phyloP scores from a whole-genome alignment of 2,329 filamentous ascomycete species.

The Didymella glomerata region DNA sequence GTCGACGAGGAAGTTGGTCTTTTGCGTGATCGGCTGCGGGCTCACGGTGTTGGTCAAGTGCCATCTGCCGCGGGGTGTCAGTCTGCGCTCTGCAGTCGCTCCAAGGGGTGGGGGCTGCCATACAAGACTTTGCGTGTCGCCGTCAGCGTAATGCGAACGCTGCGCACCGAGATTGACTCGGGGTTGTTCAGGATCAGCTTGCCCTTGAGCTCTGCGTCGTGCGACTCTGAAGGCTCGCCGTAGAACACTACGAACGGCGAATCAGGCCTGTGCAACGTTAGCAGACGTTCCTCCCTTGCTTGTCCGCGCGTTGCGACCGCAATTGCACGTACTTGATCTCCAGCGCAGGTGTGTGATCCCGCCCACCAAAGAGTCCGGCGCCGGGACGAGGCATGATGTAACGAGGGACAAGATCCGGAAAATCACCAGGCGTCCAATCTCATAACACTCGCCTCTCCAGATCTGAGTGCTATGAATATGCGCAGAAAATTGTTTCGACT shows the following conservation, averaged over 20 bases:
- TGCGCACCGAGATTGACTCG: conserved; percentile 58
- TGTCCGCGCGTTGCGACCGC: conserved; percentile 7
- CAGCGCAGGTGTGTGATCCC: conserved; percentile 43
- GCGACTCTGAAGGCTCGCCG: conserved; percentile 57
- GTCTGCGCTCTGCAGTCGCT: conserved; percentile 11
- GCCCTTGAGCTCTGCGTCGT: conserved; percentile 56
- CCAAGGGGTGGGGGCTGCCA: conserved; percentile 23
- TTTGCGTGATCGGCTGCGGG: conserved; percentile 56
- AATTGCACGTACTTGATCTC: conserved; percentile 55
- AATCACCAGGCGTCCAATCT: conserved; percentile 9
- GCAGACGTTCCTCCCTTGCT: conserved; percentile 8
- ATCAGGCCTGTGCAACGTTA: conserved; percentile 49
- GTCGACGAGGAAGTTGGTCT: conserved; percentile 57
- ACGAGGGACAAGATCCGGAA: conserved; percentile 26
- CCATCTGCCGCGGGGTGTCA: conserved; percentile 42
- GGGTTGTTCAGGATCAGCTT: conserved; percentile 57
- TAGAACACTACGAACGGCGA: conserved; percentile 60
- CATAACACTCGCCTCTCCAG: conserved; percentile 12
- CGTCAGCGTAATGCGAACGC: conserved; percentile 57
- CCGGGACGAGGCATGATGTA: conserved; percentile 44
- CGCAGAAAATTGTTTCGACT: neutral
- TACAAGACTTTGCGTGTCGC: conserved; percentile 60
- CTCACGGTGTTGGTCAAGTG: conserved; percentile 50
- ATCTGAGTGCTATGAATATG: neutral
- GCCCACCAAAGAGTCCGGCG: conserved; percentile 47